Base-by-base conservation (phyloP, 129 eudicot genomes). In the Calendula officinalis region DNA sequence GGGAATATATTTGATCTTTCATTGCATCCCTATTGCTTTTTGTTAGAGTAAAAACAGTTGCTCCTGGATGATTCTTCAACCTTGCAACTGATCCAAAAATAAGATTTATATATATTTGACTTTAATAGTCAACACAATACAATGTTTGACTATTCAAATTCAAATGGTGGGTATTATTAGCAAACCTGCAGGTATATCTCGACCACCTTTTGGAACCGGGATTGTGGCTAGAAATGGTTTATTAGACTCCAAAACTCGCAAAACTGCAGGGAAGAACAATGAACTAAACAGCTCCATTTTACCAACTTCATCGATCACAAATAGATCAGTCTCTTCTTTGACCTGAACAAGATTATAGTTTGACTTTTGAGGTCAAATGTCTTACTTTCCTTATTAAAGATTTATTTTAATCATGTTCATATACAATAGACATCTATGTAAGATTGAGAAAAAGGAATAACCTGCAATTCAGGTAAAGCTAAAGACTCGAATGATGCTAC, bases 381-480 rank as follows among this genome's bases (percentile, higher is more conserved):
- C 59, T 32, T 49, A 58, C 41, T 43, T 56, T 46, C 47, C 48
- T 10, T 58, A 37, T 49, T 6, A 33, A 61, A 48, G 41, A 14
- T 14, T 32, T 47, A 39, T 3, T 39, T 40, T 41, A 16, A 59
- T 37, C 48, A 9, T n/a, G 59, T 9, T 30, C 45, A 12, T 10
- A 10, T 6, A 14, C 45, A 56, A 34, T 33, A 51, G 34, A 12
- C 12, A 39, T 32, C 46, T 11, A 52, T 1, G 12, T 33, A 73
- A 32, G 41, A 54, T 16, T 22, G 42, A 55, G 16, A 62, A 41
- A 13, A 37, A 16, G 10, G 36, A 76, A 63, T 37, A 48, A 90
- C 97, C 97, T 86, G 89, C 77, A 90, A 79, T 77, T 90, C 97
- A 2, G 95, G 97, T 76, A 90, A 73, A 38, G 89, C 95, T 72